Evolutionary conservation across 148 eudicot genomes (phyloP).

Genomic region (Drosera capensis): DNA sequence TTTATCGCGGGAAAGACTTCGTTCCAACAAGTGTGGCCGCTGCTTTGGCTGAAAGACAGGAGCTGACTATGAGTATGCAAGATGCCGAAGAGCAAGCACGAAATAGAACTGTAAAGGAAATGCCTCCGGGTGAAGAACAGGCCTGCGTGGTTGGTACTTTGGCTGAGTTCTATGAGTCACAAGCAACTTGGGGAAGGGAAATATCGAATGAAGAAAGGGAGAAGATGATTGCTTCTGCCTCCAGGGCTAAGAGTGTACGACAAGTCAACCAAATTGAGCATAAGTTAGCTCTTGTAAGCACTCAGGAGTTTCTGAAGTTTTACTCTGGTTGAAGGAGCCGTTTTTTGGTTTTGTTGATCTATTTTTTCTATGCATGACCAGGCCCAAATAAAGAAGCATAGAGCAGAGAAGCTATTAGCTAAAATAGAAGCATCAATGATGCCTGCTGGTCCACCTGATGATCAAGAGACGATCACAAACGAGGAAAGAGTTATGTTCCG

Average conservation of each 20-base stretch:
- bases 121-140: slow-evolving; percentile 24
- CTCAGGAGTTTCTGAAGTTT: slow-evolving; percentile 2
- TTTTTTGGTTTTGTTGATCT: neutral
- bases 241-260: slow-evolving; percentile 37
- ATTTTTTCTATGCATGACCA: slow-evolving; percentile 25
- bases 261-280: slow-evolving; percentile 67
- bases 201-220: slow-evolving; percentile 55
- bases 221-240: slow-evolving; percentile 67
- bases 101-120: slow-evolving; percentile 24
- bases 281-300: slow-evolving; percentile 62
- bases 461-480: slow-evolving; percentile 90
- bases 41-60: slow-evolving; percentile 82
- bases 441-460: slow-evolving; percentile 78
- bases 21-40: slow-evolving; percentile 71
- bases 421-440: slow-evolving; percentile 80
- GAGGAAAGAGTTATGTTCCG: slow-evolving; percentile 85
- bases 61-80: slow-evolving; percentile 70
- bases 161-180: slow-evolving; percentile 97
- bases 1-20: slow-evolving; percentile 95
- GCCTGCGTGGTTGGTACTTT: slow-evolving; percentile 66
- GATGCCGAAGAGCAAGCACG: slow-evolving; percentile 73
- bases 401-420: slow-evolving; percentile 66
- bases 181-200: slow-evolving; percentile 79
- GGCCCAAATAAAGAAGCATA: slow-evolving; percentile 69
- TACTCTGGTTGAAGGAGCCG: no score